These are phyloP conservation scores for Penicillium corylophilum DNA, from an alignment of 2,329 filamentous ascomycete genomes.

Conservation along the genomic window DNA sequence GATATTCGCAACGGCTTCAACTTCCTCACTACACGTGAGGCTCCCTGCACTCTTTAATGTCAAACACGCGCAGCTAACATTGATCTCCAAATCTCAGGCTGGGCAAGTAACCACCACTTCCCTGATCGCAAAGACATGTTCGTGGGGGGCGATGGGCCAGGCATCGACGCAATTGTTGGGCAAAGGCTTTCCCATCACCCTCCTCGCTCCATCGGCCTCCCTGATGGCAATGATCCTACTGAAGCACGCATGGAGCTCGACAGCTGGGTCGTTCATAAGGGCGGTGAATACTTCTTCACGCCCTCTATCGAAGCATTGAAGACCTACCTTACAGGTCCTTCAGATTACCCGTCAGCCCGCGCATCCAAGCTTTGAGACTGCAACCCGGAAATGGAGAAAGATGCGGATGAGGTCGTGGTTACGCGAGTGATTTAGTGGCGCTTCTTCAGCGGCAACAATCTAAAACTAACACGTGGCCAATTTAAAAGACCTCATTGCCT, in stretches of 20 bases:
- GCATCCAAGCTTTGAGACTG: no score
- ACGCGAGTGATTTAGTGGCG: no score
- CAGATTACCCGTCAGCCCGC: no score
- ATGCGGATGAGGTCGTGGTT: no score
- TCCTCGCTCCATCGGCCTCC: slow-evolving; percentile 12
- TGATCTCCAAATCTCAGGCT: slow-evolving; percentile 14
- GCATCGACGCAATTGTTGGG: slow-evolving; percentile 23
- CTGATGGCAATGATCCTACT: slow-evolving; percentile 14
- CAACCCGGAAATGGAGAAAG: no score
- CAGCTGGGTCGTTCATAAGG: slow-evolving; percentile 43
- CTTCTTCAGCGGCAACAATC: no score
- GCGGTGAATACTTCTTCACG: slow-evolving; percentile 51
- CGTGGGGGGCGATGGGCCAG: slow-evolving; percentile 10
- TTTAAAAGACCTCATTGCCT: no score
- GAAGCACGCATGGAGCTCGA: slow-evolving; percentile 24
- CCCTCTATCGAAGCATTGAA: slow-evolving; percentile 38
- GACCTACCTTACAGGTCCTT: background rate
- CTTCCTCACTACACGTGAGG: slow-evolving; percentile 32
- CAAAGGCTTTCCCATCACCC: slow-evolving; percentile 16
- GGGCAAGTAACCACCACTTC: slow-evolving; percentile 23
- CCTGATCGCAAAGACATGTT: slow-evolving; percentile 13
- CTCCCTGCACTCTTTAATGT: background rate
- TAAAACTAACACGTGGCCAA: no score
- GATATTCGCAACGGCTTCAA: slow-evolving; percentile 39
- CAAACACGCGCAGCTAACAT: background rate